Percentiles rank a stretch among this genome's conserved stretches.
Evolutionary conservation across 345 rosid genomes (phyloP).

Genomic region (Brassica cretica): DNA sequence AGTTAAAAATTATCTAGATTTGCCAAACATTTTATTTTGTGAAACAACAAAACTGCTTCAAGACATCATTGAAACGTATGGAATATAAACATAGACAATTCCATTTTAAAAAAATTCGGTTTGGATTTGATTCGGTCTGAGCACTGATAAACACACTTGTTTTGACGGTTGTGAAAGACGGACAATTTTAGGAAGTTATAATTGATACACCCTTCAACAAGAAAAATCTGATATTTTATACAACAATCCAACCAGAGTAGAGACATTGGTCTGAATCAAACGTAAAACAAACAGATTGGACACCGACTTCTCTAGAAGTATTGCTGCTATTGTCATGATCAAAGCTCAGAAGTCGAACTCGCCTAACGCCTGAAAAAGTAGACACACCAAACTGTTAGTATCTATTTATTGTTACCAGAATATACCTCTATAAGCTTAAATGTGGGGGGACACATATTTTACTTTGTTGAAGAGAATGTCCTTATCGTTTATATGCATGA

Average conservation of each 20-base stretch:
- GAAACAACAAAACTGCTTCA: too few species aligned
- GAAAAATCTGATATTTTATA: conserved; percentile 63
- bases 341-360: conserved; percentile 96
- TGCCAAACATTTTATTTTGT: too few species aligned
- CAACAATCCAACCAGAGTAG: conserved; percentile 51
- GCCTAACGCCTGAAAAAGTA: conserved; percentile 69
- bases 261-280: conserved; percentile 34
- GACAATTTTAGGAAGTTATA: not conserved
- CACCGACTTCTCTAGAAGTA: conserved; percentile 21
- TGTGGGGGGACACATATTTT: not conserved
- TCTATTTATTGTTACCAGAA: not conserved
- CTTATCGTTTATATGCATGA: conserved; percentile 92
- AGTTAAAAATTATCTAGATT: too few species aligned
- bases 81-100: not conserved
- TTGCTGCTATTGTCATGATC: conserved; percentile 33
- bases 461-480: conserved; percentile 97
- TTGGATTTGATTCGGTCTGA: too few species aligned
- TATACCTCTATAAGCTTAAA: not conserved
- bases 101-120: not conserved
- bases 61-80: too few species aligned
- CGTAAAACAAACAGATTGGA: conserved; percentile 30
- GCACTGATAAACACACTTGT: too few species aligned
- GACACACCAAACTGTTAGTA: conserved; percentile 5
- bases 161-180: not conserved
- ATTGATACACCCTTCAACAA: conserved; percentile 17